These are phyloP conservation scores for Fusarium sp. DNA, from an alignment of 2,329 filamentous ascomycete species.

Conservation along the genomic window DNA sequence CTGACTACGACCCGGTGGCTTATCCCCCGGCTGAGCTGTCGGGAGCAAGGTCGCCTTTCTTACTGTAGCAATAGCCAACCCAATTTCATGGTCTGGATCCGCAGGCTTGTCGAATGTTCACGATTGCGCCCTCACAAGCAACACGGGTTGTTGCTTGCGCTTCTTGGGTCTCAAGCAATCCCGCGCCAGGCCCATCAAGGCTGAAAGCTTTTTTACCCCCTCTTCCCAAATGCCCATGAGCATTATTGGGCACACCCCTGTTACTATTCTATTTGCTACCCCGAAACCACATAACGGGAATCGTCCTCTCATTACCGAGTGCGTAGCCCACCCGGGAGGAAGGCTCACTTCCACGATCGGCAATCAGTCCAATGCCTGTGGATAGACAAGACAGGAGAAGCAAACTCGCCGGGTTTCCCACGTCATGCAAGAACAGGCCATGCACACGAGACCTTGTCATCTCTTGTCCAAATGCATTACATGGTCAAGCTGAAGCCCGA, in stretches of 20 bases:
- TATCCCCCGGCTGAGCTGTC: neutral
- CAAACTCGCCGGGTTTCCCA: slow-evolving; percentile 17
- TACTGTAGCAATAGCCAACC: neutral
- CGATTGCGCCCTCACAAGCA: neutral
- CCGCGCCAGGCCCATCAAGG: slow-evolving; percentile 22
- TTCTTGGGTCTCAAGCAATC: slow-evolving; percentile 16
- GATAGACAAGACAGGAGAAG: slow-evolving; percentile 4
- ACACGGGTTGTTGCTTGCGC: neutral
- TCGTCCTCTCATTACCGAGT: slow-evolving; percentile 14
- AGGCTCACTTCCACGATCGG: slow-evolving; percentile 21
- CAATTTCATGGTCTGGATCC: neutral
- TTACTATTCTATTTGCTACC: neutral
- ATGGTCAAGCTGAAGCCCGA: neutral
- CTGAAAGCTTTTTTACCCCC: slow-evolving; percentile 23
- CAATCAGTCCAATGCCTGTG: neutral
- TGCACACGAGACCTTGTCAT: slow-evolving; percentile 3
- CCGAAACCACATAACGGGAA: neutral
- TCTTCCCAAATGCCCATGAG: neutral
- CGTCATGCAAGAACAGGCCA: slow-evolving; percentile 4
- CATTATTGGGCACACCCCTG: slow-evolving; percentile 12
- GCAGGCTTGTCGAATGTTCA: slow-evolving; percentile 10
- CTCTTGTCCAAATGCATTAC: neutral
- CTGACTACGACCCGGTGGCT: neutral
- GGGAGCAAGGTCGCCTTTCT: neutral
- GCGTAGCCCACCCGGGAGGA: slow-evolving; percentile 2